Evolutionary conservation across 2,329 filamentous ascomycete species (phyloP), one percentile per base, ranked within the genome.

Genomic region (Pseudogymnoascus sp.): DNA sequence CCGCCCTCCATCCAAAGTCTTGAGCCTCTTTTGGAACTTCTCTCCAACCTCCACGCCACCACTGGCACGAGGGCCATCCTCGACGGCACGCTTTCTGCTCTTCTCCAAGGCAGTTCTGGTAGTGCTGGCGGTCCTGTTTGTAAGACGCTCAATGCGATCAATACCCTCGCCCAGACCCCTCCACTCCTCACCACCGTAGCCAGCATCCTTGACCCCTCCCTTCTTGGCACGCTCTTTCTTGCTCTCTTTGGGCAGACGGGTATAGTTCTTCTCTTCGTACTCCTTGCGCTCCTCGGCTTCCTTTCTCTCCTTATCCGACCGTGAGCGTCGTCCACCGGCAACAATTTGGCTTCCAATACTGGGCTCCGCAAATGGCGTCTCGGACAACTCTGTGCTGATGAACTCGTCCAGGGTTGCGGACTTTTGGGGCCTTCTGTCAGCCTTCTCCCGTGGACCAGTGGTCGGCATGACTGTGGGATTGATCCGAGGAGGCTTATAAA

Each of bases 151-250:
- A 74, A 97, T 96, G 48, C 93, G 83, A 75, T 96, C 91, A 60
- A 92, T 84, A 6, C 92, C 91, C 72, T 92, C 88, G 62, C 90
- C 91, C 48, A 99, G 78, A 27, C 89, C 87, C 66, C 88, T 84
- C 91, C 92, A 97, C 72, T 97, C 94, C 76, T 97, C 94, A 60
- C 94, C 94, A 65, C 93, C 93, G 76, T 90, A 97, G 75, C 80
- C 86, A 76, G 70, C 78, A 72, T 79, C 75, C 62, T 71, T 72
- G 44, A 73, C 75, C 2, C 74, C 78, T 31, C 78, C 78, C 72
- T 83, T 81, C 73, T 83, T 85, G 78, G 89, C 88, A 58, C 85
- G 82, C 4, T 96, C 92, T 78, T 96, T 96, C 81, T 96, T 97
- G 77, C 86, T 90, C 74, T 90, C 84, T 70, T 86, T 88, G 10